Conservation (phyloP, 202 grass and related monocot species). For the Musa balbisiana region DNA sequence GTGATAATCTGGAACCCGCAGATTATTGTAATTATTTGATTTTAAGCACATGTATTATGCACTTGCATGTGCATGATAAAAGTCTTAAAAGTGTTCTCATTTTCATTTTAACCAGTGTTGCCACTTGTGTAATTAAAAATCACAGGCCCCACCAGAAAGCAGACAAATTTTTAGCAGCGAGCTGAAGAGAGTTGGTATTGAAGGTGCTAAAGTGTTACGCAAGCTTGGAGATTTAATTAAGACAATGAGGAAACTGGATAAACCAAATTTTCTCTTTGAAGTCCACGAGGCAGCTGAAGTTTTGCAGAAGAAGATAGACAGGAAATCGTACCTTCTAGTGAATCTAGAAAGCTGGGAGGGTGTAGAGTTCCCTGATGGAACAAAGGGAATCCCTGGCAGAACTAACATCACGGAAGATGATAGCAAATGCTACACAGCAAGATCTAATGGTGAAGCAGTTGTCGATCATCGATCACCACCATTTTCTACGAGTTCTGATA, state of each 20-base stretch:
- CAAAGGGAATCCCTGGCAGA: constrained; percentile 31
- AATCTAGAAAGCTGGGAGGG: constrained; percentile 71
- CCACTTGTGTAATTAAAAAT: not conserved
- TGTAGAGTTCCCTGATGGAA: constrained; percentile 42
- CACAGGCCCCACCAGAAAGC: constrained; percentile 77
- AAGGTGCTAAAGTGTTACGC: constrained; percentile 65
- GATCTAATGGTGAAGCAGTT: constrained; percentile 19
- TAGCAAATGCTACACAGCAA: constrained; percentile 23
- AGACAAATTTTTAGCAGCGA: constrained; percentile 61
- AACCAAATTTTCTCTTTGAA: constrained; percentile 48
- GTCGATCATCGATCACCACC: not conserved
- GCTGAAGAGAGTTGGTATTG: constrained; percentile 64
- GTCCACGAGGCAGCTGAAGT: constrained; percentile 76
- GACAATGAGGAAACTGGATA: constrained; percentile 70
- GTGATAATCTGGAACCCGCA: too few relatives aligned
- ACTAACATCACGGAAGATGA: constrained; percentile 11
- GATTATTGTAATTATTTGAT: too few relatives aligned
- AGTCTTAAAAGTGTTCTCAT: too few relatives aligned
- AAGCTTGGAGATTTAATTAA: constrained; percentile 75
- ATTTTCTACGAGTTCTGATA: constrained; percentile 36
- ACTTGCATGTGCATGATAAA: too few relatives aligned
- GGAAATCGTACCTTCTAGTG: constrained; percentile 85
- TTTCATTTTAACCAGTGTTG: not conserved
- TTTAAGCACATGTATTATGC: too few relatives aligned
- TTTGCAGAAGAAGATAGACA: constrained; percentile 86